These are phyloP conservation scores for Penicillium glabrum DNA, from an alignment of 2,329 filamentous ascomycete species.

Conservation along the genomic window DNA sequence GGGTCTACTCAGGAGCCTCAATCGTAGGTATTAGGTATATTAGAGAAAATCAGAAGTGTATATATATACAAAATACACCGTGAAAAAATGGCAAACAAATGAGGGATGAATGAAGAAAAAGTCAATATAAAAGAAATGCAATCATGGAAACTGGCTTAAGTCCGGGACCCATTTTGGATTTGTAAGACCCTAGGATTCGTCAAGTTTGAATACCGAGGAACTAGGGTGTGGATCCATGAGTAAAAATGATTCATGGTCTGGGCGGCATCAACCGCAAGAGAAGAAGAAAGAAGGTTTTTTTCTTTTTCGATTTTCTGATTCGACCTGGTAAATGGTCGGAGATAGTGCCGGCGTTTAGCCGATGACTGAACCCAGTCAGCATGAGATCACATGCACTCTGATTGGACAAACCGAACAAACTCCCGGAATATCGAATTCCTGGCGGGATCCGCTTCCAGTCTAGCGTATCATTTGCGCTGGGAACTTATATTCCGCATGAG, in stretches of 20 bases:
- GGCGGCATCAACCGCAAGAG: slow-evolving; percentile 1
- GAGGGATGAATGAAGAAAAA: background rate
- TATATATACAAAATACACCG: slow-evolving; percentile 11
- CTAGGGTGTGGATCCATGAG: slow-evolving; percentile 21
- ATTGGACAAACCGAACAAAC: background rate
- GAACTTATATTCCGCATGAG: slow-evolving; percentile 14
- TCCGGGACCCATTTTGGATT: slow-evolving; percentile 15
- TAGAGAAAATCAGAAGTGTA: background rate
- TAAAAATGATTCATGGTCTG: slow-evolving; percentile 19
- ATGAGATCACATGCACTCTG: background rate
- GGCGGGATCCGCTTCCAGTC: background rate
- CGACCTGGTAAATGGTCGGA: slow-evolving; percentile 9
- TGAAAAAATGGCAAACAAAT: background rate
- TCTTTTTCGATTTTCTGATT: background rate
- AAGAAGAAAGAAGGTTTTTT: background rate
- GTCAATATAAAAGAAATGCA: background rate
- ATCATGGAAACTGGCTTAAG: slow-evolving; percentile 10
- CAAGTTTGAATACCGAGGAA: background rate
- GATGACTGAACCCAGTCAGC: background rate
- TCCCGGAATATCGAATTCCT: slow-evolving; percentile 11
- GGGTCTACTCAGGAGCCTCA: slow-evolving; percentile 2
- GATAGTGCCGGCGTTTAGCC: slow-evolving; percentile 16
- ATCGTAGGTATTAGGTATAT: slow-evolving; percentile 14
- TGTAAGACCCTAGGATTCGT: slow-evolving; percentile 1
- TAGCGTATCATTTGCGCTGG: background rate